These are phyloP conservation scores for Didymella arachidicola DNA, from an alignment of 2,329 filamentous ascomycete species.

Conservation along the genomic window DNA sequence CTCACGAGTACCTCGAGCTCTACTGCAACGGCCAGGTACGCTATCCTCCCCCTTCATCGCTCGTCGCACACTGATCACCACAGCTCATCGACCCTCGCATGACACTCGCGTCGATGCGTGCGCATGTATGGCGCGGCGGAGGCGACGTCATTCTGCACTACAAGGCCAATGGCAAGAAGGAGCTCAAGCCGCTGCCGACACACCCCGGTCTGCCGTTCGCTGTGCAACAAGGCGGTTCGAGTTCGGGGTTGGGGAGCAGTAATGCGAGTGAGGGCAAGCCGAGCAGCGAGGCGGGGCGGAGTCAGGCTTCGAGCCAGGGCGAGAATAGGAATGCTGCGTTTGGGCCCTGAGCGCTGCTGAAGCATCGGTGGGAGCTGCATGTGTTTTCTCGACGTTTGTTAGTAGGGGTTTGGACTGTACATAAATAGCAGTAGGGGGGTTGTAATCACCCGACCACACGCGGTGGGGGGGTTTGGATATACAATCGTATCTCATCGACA, in stretches of 20 bases:
- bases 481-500: neutral
- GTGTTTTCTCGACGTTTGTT: conserved; percentile 6
- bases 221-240: conserved; percentile 18
- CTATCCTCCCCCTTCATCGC: conserved; percentile 17
- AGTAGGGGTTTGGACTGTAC: conserved; percentile 8
- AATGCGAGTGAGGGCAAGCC: conserved; percentile 44
- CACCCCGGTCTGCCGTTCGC: conserved; percentile 25
- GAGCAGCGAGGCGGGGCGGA: conserved; percentile 43
- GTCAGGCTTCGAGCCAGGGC: conserved; percentile 30
- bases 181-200: conserved; percentile 51
- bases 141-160: conserved; percentile 91
- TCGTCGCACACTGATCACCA: neutral
- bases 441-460: neutral
- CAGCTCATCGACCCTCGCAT: conserved; percentile 77
- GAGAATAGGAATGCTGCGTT: conserved; percentile 26
- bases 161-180: conserved; percentile 86
- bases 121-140: conserved; percentile 94
- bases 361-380: neutral
- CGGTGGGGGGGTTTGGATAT: conserved; percentile 1
- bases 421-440: conserved; percentile 6
- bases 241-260: conserved; percentile 28
- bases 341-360: conserved; percentile 22
- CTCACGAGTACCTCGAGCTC: conserved; percentile 93
- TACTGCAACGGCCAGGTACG: conserved; percentile 92
- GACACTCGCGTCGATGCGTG: conserved; percentile 91